phyloP scores from a whole-genome alignment of 1,139 yeast genomes.

The Fermentozyma sake region DNA sequence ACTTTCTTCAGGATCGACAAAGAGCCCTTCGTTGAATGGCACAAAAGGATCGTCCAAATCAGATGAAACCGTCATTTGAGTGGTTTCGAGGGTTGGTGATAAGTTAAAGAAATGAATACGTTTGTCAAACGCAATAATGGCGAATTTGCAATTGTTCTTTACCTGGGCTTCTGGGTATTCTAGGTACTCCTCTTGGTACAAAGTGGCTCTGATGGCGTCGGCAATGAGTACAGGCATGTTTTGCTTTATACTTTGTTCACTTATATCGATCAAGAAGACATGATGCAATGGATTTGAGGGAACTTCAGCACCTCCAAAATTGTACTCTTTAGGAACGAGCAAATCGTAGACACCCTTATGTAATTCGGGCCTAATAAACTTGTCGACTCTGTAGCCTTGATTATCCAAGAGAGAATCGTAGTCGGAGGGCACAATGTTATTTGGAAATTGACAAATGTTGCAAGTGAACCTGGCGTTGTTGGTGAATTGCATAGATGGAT shows the following conservation, averaged over 20 bases:
- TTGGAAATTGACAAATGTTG: slow-evolving; percentile 77
- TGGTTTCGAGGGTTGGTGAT: slow-evolving; percentile 47
- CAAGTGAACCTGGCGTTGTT: slow-evolving; percentile 68
- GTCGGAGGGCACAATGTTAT: slow-evolving; percentile 65
- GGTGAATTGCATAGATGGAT: slow-evolving; percentile 76
- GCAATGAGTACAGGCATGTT: slow-evolving; percentile 65
- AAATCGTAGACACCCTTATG: slow-evolving; percentile 83
- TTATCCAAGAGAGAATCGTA: slow-evolving; percentile 63
- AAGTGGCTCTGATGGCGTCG: slow-evolving; percentile 63
- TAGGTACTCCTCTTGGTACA: slow-evolving; percentile 28
- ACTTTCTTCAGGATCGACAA: slow-evolving; percentile 73
- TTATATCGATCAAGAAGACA: slow-evolving; percentile 74
- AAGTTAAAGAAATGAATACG: slow-evolving; percentile 73
- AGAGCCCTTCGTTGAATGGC: slow-evolving; percentile 75
- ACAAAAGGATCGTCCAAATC: slow-evolving; percentile 80
- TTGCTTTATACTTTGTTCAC: slow-evolving; percentile 56
- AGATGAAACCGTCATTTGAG: slow-evolving; percentile 63
- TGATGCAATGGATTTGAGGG: slow-evolving; percentile 51
- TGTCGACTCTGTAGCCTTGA: slow-evolving; percentile 57
- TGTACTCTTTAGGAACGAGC: slow-evolving; percentile 69
- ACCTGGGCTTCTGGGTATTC: slow-evolving; percentile 14
- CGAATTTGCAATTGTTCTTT: slow-evolving; percentile 43
- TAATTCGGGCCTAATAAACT: slow-evolving; percentile 67
- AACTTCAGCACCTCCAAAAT: slow-evolving; percentile 37
- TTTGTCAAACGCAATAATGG: slow-evolving; percentile 75